Evolutionary conservation across 148 eudicot species (phyloP), one percentile per base, ranked within the genome.

Genomic region (Rhododendron mucronatum): DNA sequence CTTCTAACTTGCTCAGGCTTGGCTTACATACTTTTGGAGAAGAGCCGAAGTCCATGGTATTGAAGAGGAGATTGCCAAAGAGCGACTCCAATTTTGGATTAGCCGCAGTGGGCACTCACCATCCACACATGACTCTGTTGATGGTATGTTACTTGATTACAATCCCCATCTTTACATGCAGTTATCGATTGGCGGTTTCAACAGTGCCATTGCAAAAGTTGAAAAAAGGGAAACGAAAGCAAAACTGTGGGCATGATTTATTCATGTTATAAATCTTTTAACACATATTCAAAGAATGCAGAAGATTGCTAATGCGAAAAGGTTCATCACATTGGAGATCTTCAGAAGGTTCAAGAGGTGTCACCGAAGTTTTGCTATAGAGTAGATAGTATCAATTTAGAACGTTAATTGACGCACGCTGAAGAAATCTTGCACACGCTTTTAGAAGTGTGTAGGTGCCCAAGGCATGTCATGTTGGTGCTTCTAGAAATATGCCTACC

Each of bases 21-120:
- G 99, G 99, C 93, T 96, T 39, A 92, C 97, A 45, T 96, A 95
- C 81, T 96, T 92, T 87, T 96, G 99, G 99, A 90, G 95, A 84
- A 89, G 98, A 91, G 97, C 98, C 79, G 88, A 92, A 85, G 91
- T 88, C 47, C 88, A 89, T 88, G 95, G 94, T 87, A 92, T 95
- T 86, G 96, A 96, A 88, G 93, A 93, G 84, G 95, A 91, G 37
- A 89, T 88, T 47, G 99, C 98, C 78, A 89, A 93, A 71, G 87
- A 93, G 86, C 91, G 96, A 82, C 92, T 96, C 85, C 88, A 94
- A 78, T 96, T 96, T 84, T 96, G 99, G 99, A 95, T 89, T 61
- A 84, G 91, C 77, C 99, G 97, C 55, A 92, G 92, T 86, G 93
- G 85, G 82, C 96, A 95, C 33, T 88, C 99, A 51, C 99, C 99